Base-by-base conservation (phyloP, 371 early-diverging fungal species). In the Lichtheimia hyalospora region DNA sequence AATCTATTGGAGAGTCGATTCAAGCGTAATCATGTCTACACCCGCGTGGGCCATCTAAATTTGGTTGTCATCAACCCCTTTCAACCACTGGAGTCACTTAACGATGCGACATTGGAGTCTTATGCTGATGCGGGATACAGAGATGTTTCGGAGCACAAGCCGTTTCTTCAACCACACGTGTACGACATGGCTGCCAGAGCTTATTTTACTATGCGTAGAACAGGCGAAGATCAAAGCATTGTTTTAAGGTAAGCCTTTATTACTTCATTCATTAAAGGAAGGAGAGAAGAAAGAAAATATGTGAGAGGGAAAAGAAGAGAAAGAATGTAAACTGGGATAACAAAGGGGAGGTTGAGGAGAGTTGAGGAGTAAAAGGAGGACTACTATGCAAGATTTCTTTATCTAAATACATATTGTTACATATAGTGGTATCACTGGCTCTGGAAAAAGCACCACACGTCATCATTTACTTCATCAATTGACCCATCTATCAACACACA, bases 211-310 rank as follows among this genome's bases (percentile, higher is more conserved):
- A 91, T 81, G 91, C 89, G 88, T 74, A 87, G 83, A 78, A 88
- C 90, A 61, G 93, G 84, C 57, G 92, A 84, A 84, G 96, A 82
- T 83, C 94, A 83, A 68, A 86, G 77, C 77, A 92, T 84, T 73
- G 84, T 90, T 34, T 72, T 84, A 70, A 92, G 81, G 87, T 92
- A 86, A 61, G 39, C n/a, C 58, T 72, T 64, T 58, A 56, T 15
- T 52, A 57, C 28, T 66, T 48, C 62, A 44, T 65, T 49, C 8
- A 34, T 8, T 8, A 34, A 34, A 34, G 52, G 42, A 49, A 16
- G 27, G 18, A 43, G 42, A 0, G 25, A 39, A 16, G 20, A 54
- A 55, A 51, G 46, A 49, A 34, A 34, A 58, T 34, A 28, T 51
- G 25, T 28, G 48, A 7, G 18, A 56, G 46, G 44, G 28, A n/a